A percentile compares a stretch with the other conserved stretches of the same genome.
These are phyloP conservation scores for Diplotaxis tenuifolia DNA, from an alignment of 345 rosid genomes.

Conservation along the genomic window DNA sequence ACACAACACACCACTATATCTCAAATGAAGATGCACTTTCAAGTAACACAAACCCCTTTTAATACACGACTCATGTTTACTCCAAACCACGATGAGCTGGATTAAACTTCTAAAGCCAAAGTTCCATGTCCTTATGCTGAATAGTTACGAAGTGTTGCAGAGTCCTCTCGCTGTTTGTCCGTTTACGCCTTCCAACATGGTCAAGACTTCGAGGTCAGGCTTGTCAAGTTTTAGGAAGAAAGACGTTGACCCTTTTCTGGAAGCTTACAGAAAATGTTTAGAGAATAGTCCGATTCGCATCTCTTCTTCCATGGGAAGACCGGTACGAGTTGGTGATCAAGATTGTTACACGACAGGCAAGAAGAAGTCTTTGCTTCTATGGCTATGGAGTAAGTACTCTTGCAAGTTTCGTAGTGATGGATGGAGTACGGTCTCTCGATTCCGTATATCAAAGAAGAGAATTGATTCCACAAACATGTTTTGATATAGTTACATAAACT, in stretches of 20 bases:
- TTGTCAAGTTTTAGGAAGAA: conserved; percentile 31
- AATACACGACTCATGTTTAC: conserved; percentile 19
- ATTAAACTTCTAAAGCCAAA: conserved; percentile 29
- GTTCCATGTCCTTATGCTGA: conserved; percentile 27
- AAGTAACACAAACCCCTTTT: too few relatives aligned
- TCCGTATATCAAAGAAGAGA: conserved; percentile 18
- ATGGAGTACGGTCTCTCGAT: neutral
- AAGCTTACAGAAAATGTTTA: conserved; percentile 33
- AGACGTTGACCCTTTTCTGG: conserved; percentile 35
- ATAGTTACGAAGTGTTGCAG: conserved; percentile 3
- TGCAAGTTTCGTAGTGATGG: conserved; percentile 28
- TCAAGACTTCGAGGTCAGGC: conserved; percentile 1
- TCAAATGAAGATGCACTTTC: conserved; percentile 1
- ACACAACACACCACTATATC: neutral
- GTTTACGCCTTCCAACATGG: conserved; percentile 16
- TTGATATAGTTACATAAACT: neutral
- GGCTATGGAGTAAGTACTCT: conserved; percentile 34
- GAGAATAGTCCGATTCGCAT: conserved; percentile 22
- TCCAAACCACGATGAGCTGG: conserved; percentile 22
- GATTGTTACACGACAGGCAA: neutral
- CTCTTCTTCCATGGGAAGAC: conserved; percentile 13
- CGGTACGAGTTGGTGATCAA: conserved; percentile 5
- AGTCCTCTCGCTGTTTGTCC: conserved; percentile 21
- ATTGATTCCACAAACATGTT: neutral
- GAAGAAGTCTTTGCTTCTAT: conserved; percentile 18